Base-by-base conservation (phyloP, 148 eudicot species). In the Arbutus unedo region DNA sequence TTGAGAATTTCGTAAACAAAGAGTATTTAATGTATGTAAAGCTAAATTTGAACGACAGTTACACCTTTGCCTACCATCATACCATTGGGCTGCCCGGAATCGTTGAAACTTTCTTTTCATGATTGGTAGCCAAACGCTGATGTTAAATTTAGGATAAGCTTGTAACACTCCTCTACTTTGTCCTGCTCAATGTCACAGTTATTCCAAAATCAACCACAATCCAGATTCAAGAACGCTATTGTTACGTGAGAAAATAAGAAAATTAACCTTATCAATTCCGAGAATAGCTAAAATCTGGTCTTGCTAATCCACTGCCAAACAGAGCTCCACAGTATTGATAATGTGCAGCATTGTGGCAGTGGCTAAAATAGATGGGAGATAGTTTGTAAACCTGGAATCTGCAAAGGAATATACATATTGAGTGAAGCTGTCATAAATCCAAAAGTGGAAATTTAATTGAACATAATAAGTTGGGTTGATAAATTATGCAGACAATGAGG, bases 31-130 rank as follows among this genome's bases (percentile, higher is more conserved):
- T 1, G 38, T 31, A 31, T 1, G 38, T 31, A 31, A 31, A 31
- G 38, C 38, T 31, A 31, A 31, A 31, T 31, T 31, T 31, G 38
- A 31, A 31, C 38, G 38, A 31, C 38, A 31, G 38, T 31, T 31
- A 31, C 38, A 31, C 38, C 38, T 31, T 31, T 31, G 38, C 38
- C 38, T 31, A 31, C 95, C 75, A 89, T 84, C 2, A 92, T 95
- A 7, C 91, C 95, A 72, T 83, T 2, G 97, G 95, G 86, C 97
- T 92, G n/a, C 88, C 91, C 0, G 93, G 95, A 41, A 83, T 64
- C 74, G 91, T 3, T 88, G 83, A 38, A 80, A 71, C 80, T 92
- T 92, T 49, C 93, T 68, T 91, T 93, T 74, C 88, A 91, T n/a
- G 85, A 82, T 44, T 83, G 85, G 74, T 78, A 66, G 59, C 81